Evolutionary conservation across 345 rosid species (phyloP), one percentile per base, ranked within the genome.

Genomic region (Iberis pinnata): DNA sequence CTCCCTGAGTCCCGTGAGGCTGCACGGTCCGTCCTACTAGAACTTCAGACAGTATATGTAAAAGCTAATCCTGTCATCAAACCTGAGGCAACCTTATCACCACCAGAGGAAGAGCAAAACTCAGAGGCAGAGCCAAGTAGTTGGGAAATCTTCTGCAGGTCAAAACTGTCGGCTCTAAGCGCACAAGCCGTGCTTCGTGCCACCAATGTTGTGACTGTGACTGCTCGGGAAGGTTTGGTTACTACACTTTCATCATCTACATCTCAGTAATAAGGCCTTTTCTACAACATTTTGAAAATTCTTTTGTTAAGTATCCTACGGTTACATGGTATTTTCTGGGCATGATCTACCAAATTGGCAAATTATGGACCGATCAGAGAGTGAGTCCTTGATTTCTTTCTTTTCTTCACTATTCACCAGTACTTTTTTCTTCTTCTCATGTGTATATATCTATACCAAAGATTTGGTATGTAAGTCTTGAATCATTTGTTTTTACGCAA

Each of bases 1-100:
- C 97, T 89, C 66, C 97, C 95, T 11, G 97, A 80, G 60, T 89
- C 97, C 9, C 80, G 95, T 52, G 97, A 86, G 70, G 95, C 95
- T 69, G 95, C 97, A 49, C 77, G 97, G 26, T 52, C 79, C 16
- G 89, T 83, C 63, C 88, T 89, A 26, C 60, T 86, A 73, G 86
- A 86, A 63, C 77, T 89, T 60, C 90, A 86, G 69, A 70, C 71
- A 35, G 88, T 75, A 8, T 86, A 80, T 18, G 86, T 78, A 72
- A 78, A 82, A 64, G 76, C 79, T 22, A 70, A 61, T 8, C 61
- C 66, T 53, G 17, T 67, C 45, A 15, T 38, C 22, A 58, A 53
- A 12, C 40, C 22, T 2, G 57, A 59, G 38, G 38, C 71, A 36
- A 17, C 26, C 24, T 10, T 53, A 46, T 57, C 64, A 32, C 27